These are phyloP conservation scores for Brachypodium distachyon DNA, from an alignment of 202 grass and related monocot genomes.

Conservation along the genomic window DNA sequence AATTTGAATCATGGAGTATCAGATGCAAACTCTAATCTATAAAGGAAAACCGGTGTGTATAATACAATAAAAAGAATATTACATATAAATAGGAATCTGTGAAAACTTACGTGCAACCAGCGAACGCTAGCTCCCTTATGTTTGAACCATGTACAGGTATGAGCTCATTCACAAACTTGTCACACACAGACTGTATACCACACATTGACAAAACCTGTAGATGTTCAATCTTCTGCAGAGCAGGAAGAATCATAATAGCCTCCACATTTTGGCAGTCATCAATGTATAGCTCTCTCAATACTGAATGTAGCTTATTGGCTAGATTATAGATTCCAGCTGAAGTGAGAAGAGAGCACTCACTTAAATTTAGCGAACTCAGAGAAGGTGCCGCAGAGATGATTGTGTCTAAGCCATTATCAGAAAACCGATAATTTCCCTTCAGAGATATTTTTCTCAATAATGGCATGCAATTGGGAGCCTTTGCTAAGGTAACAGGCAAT, in stretches of 20 bases:
- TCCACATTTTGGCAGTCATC: constrained; percentile 69
- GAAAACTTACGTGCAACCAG: constrained; percentile 78
- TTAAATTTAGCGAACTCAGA: constrained; percentile 64
- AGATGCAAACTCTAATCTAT: neutral
- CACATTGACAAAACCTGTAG: constrained; percentile 81
- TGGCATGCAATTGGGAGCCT: constrained; percentile 50
- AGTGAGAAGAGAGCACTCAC: constrained; percentile 79
- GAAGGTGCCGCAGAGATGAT: constrained; percentile 55
- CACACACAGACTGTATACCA: constrained; percentile 55
- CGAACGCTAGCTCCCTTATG: constrained; percentile 69
- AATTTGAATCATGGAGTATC: neutral
- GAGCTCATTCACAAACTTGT: constrained; percentile 72
- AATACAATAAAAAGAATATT: constrained; percentile 4
- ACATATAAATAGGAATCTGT: neutral
- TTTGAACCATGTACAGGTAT: constrained; percentile 58
- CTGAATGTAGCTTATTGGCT: constrained; percentile 29
- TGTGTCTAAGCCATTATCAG: constrained; percentile 67
- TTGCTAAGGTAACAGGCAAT: constrained; percentile 61
- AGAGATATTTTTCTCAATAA: constrained; percentile 60
- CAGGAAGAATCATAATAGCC: constrained; percentile 66
- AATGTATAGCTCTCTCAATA: constrained; percentile 69
- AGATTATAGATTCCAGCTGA: constrained; percentile 59
- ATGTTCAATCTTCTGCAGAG: constrained; percentile 54
- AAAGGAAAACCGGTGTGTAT: neutral
- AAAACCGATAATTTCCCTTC: constrained; percentile 79